phyloP scores from a whole-genome alignment of 139 green algal genomes.

The Chlamydomonas incerta region DNA sequence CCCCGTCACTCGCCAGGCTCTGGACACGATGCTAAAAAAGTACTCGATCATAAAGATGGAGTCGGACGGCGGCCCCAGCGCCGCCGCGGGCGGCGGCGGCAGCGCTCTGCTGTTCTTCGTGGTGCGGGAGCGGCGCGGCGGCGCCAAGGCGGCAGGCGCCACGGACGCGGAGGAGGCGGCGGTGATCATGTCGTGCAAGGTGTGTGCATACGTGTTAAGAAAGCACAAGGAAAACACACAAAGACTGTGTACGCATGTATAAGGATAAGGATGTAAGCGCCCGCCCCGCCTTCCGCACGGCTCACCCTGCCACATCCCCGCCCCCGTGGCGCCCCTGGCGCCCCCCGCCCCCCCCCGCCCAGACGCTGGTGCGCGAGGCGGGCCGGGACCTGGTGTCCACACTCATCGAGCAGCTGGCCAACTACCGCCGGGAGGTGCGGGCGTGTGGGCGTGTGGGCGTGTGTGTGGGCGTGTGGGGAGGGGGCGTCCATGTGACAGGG shows the following conservation, averaged over 20 bases:
- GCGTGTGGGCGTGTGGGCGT: background rate
- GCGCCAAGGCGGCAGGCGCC: background rate
- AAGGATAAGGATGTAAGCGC: too few relatives aligned
- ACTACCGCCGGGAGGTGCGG: constrained; percentile 28
- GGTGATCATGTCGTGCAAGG: constrained; percentile 17
- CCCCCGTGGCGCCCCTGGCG: too few relatives aligned
- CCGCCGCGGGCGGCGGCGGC: background rate
- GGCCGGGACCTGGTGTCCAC: background rate
- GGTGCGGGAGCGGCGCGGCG: constrained; percentile 16
- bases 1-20: too few relatives aligned
- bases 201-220: background rate
- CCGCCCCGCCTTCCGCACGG: too few relatives aligned
- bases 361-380: background rate
- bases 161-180: constrained; percentile 42
- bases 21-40: constrained; percentile 1
- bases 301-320: too few relatives aligned
- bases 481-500: background rate
- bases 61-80: background rate
- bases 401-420: constrained; percentile 24
- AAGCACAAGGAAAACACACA: too few relatives aligned
- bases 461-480: background rate
- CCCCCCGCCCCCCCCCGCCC: background rate
- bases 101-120: constrained; percentile 11
- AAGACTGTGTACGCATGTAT: too few relatives aligned
- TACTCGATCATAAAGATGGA: constrained; percentile 23